phyloP scores from a whole-genome alignment of 345 rosid genomes.

The Chamaenerion angustifolium region DNA sequence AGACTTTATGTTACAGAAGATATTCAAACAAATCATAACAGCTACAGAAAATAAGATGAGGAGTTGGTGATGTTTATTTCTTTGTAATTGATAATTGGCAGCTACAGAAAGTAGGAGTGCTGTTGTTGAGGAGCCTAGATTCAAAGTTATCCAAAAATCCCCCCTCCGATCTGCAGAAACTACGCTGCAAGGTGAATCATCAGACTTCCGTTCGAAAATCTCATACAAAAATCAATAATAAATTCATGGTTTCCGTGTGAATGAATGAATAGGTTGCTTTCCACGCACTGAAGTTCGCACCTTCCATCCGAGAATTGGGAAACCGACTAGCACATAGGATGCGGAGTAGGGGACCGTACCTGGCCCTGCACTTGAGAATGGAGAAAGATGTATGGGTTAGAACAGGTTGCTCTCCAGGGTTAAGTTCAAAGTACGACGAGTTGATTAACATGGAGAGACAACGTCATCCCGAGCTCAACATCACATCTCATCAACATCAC shows the following conservation, averaged over 20 bases:
- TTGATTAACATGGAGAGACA: slow-evolving; percentile 51
- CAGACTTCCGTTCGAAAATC: no score
- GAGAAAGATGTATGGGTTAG: slow-evolving; percentile 99
- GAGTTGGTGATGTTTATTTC: no score
- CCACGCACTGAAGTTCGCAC: slow-evolving; percentile 55
- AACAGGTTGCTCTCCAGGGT: slow-evolving; percentile 89
- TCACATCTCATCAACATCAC: no score
- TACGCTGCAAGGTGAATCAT: slow-evolving; percentile 79
- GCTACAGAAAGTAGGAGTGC: slow-evolving; percentile 68
- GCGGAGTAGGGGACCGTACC: slow-evolving; percentile 76
- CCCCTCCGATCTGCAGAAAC: slow-evolving; percentile 88
- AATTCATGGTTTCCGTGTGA: background rate
- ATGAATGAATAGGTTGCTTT: slow-evolving; percentile 8
- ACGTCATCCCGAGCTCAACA: slow-evolving; percentile 79
- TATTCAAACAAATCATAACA: no score
- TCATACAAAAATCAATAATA: no score
- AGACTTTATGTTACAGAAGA: no score
- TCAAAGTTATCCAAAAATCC: slow-evolving; percentile 88
- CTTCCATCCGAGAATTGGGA: slow-evolving; percentile 54
- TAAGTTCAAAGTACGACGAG: slow-evolving; percentile 59
- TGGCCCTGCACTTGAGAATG: slow-evolving; percentile 81
- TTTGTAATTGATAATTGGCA: no score
- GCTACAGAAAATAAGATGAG: no score
- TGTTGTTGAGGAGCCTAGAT: slow-evolving; percentile 80
- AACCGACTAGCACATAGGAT: slow-evolving; percentile 73